Base-by-base conservation (phyloP, 2,329 filamentous ascomycete genomes). In the Magnaporthiopsis incrustans region DNA sequence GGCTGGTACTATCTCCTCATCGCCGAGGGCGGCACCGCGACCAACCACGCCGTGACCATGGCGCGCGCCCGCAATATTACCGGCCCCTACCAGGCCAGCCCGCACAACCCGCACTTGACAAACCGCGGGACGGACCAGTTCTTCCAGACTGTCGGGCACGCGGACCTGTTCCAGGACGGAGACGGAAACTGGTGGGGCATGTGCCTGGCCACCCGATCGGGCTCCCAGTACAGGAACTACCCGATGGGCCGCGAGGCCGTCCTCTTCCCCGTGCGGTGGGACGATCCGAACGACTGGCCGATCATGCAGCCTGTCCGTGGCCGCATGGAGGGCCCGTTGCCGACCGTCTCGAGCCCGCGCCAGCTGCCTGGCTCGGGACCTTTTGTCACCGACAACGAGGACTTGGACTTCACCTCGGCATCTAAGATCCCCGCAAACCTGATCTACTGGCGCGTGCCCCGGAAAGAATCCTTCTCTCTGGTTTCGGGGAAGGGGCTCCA, bases 1-100 rank as follows among this genome's bases (percentile, higher is more conserved):
- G 82, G 80, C 10, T 85, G 79, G 77, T 87, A 86, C 67, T 86
- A 87, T 68, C 77, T 87, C 10, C 73, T 86, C 7, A 85, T 81
- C 0, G 84, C 84, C 3, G 84, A 86, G 69, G 84, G 83, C 32
- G 85, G 85, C 5, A 87, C 85, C 0, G 85, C 81, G 6, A 85
- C 84, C 65, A 78, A 82, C 0, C 87, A 89, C 68, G 82, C 80
- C 0, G 79, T 78, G 30, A 78, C 76, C 2, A 78, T 81, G 38
- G 78, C 79, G 0, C 74, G 80, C 2, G 74, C 78, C 0, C 69
- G 67, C 5, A 67, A 70, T 44, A 68, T 81, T 4, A 73, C 63
- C 30, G 81, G 79, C 0, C 81, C 80, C 0, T 83, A 79, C 63
- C 75, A 78, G 33, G 67, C 71, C 0, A 77, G 74, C 61, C 70